Base-by-base conservation (phyloP, 768 basidiomycete genomes). In the Tulasnella sp. region DNA sequence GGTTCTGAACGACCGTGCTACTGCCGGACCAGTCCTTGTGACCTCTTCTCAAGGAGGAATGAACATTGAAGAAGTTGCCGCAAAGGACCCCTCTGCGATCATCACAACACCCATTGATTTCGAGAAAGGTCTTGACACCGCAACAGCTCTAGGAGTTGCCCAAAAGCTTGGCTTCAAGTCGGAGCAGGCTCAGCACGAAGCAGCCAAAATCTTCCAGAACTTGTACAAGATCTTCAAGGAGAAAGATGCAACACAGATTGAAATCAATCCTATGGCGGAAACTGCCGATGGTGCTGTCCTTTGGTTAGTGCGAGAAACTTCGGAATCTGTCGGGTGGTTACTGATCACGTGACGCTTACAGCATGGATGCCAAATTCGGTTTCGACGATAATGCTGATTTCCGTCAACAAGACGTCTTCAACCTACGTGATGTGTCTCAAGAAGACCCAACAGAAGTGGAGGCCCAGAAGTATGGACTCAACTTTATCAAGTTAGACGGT, bases 331-430 rank as follows among this genome's bases (percentile, higher is more conserved):
- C 16, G n/a, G 8, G 5, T 45, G 37, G 32, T 35, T 27, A n/a
- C 20, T 27, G 9, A 22, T 37, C 28, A 3, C 6, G 37, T 45
- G 34, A 16, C 19, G 28, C 52, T 40, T 55, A 10, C 58, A 93
- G 92, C 72, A 98, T 99, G 95, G 95, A 99, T 66, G 95, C 95
- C 65, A 99, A 99, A 67, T 89, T 98, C 56, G 90, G 91, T n/a
- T 99, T 99, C 61, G 95, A 99, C 61, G 95, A 99, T 65, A 98
- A 99, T 63, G 95, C 95, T 32, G 90, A 91, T 63, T 99, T 99
- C 78, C 83, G 95, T 55, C 95, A 99, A 63, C 67, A 79, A 61
- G 90, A 93, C 59, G 65, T 96, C 55, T 95, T 93, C 63, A 73
- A 69, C 48, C 74, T 99, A 48, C 81, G 95, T 48, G 95, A 99